phyloP scores from a whole-genome alignment of 768 basidiomycete genomes.

The Suillus spraguei region DNA sequence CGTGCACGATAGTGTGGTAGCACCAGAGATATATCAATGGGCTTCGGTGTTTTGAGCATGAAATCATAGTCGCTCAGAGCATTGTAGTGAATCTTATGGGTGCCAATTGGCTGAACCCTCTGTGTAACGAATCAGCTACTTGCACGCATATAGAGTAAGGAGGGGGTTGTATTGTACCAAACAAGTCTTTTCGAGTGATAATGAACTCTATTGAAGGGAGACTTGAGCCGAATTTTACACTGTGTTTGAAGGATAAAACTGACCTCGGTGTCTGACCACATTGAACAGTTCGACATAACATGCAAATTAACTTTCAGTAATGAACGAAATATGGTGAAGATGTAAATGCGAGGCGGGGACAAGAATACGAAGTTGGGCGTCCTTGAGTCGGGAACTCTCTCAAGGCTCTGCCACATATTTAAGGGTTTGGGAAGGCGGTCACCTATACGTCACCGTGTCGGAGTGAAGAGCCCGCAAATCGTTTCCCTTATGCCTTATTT shows the following conservation, averaged over 20 bases:
- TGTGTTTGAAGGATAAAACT: slow-evolving; percentile 9
- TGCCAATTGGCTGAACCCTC: slow-evolving; percentile 44
- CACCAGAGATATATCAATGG: slow-evolving; percentile 67
- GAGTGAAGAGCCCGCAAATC: neutral
- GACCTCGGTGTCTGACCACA: slow-evolving; percentile 27
- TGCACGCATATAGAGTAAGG: neutral
- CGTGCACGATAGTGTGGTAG: slow-evolving; percentile 81
- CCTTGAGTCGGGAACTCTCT: slow-evolving; percentile 13
- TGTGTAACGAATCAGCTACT: slow-evolving; percentile 14
- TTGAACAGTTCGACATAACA: slow-evolving; percentile 28
- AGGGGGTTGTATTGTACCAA: slow-evolving; percentile 18
- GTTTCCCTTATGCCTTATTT: slow-evolving; percentile 30
- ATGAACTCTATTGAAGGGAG: slow-evolving; percentile 23
- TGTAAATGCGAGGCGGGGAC: too few relatives aligned
- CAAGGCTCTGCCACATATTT: slow-evolving; percentile 12
- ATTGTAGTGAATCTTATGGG: slow-evolving; percentile 66
- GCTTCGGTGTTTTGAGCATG: slow-evolving; percentile 51
- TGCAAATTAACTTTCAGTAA: slow-evolving; percentile 7
- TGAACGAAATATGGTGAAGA: neutral
- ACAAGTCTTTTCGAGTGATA: slow-evolving; percentile 20
- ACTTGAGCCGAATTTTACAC: slow-evolving; percentile 13
- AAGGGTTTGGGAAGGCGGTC: slow-evolving; percentile 16
- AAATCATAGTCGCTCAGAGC: slow-evolving; percentile 68
- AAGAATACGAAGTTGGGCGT: slow-evolving; percentile 6
- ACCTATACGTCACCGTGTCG: slow-evolving; percentile 7